These are phyloP conservation scores for Pholiota conissans DNA, from an alignment of 768 basidiomycete species.

Conservation along the genomic window DNA sequence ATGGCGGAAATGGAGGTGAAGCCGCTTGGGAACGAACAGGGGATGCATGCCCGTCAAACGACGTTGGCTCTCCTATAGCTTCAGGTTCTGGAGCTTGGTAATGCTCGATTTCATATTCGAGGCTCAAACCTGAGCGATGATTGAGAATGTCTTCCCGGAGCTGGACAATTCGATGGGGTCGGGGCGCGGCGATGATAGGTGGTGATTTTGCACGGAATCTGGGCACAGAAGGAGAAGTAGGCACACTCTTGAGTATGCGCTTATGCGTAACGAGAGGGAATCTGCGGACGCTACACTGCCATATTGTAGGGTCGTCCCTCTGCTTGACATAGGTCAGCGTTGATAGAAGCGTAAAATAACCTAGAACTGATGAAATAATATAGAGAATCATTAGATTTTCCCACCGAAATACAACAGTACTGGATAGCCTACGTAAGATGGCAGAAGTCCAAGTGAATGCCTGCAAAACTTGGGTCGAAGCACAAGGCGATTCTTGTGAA, in stretches of 20 bases:
- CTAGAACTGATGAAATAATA: conserved; percentile 42
- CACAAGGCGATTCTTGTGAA: conserved; percentile 35
- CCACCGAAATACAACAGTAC: not conserved
- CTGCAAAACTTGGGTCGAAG: conserved; percentile 54
- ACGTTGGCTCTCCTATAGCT: not conserved
- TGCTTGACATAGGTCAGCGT: conserved; percentile 39
- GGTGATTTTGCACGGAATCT: conserved; percentile 34
- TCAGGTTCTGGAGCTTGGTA: conserved; percentile 28
- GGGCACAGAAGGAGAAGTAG: conserved; percentile 31
- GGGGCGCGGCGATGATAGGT: conserved; percentile 43
- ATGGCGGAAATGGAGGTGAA: not conserved
- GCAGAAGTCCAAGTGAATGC: conserved; percentile 60
- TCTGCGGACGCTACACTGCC: conserved; percentile 49
- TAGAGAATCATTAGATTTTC: conserved; percentile 1
- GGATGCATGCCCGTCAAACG: not conserved
- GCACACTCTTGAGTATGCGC: conserved; percentile 31
- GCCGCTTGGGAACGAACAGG: not conserved
- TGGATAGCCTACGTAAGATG: conserved; percentile 25
- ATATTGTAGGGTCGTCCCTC: conserved; percentile 47
- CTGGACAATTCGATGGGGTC: conserved; percentile 34
- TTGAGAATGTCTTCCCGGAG: conserved; percentile 33
- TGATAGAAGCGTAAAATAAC: conserved; percentile 54
- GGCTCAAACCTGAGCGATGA: conserved; percentile 38
- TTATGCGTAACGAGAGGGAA: conserved; percentile 33
- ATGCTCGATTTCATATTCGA: conserved; percentile 50